These are phyloP conservation scores for Cicer judaicum DNA, from an alignment of 306 rosid species.

Conservation along the genomic window DNA sequence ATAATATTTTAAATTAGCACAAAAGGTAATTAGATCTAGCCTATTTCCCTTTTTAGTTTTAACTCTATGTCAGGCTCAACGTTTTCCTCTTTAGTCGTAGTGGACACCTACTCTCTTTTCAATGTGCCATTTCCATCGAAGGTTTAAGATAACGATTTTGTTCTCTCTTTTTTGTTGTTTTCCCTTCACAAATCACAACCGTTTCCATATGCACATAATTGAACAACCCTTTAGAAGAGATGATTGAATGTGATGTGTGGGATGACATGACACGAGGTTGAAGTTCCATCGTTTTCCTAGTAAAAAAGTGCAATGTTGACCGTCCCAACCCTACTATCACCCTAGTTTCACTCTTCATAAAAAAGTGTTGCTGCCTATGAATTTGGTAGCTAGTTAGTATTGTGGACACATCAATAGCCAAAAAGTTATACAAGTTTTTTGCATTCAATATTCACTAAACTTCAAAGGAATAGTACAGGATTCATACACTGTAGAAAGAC, in stretches of 20 bases:
- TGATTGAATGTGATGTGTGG: conserved; percentile 39
- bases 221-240: conserved; percentile 23
- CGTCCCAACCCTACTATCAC: conserved; percentile 43
- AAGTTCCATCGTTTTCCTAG: conserved; percentile 48
- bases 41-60: too few relatives aligned
- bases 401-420: conserved; percentile 54
- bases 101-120: conserved; percentile 36
- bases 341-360: conserved; percentile 34
- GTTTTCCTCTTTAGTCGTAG: neutral
- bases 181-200: conserved; percentile 33
- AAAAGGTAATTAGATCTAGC: too few relatives aligned
- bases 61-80: conserved; percentile 31
- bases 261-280: conserved; percentile 37
- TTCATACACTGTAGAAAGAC: conserved; percentile 33
- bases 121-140: conserved; percentile 47
- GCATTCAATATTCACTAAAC: conserved; percentile 30
- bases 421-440: conserved; percentile 35
- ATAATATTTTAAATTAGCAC: too few relatives aligned
- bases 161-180: conserved; percentile 18
- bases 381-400: conserved; percentile 50
- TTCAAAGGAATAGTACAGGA: conserved; percentile 32
- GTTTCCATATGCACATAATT: conserved; percentile 38
- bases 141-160: conserved; percentile 38
- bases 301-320: conserved; percentile 49
- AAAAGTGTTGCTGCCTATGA: conserved; percentile 25